Evolutionary conservation across 2,329 filamentous ascomycete genomes (phyloP), one percentile per base, ranked within the genome.

Genomic region (Leptosphaerulina australis): DNA sequence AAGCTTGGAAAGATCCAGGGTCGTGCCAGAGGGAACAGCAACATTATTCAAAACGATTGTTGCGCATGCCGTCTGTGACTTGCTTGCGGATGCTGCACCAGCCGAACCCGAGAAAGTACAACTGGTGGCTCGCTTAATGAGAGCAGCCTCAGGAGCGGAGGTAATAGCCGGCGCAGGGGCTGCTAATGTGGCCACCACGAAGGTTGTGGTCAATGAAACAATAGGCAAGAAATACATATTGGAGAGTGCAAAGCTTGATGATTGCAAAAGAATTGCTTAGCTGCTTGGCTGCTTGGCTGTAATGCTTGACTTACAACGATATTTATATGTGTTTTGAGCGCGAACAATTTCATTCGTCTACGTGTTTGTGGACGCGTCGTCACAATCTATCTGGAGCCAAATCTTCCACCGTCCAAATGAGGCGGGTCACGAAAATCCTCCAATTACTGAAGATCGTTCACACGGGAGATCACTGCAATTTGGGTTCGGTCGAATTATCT

Each of bases 1-100:
- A 24, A 85, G 74, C 9, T 73, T 69, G 9, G 81, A 82, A 50
- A 86, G 67, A 61, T 86, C 82, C 1, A 87, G 76, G 1, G 83
- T 85, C 7, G 73, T 71, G 15, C 82, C 83, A 5, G 82, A 77
- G 4, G 83, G 83, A 8, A 86, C 83, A 17, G 70, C 70, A 26
- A 86, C 75, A 55, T 76, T 74, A 46, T 74, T 76, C n/a, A 86
- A 71, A 10, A 77, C 68, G 48, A 86, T 83, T 29, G 74, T 79
- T 7, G 81, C 72, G 68, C 83, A 86, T 11, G 74, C 73, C 12
- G 66, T 63, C 68, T 82, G 81, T 51, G 74, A 74, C 46, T 74
- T 72, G 51, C 69, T 77, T 24, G 79, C 80, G 4, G 73, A 62
- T 2, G 76, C 73, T 33, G 79, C 77, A 38, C 77, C 75, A 30